phyloP scores from a whole-genome alignment of 2,329 filamentous ascomycete species.

The Pyricularia grisea region DNA sequence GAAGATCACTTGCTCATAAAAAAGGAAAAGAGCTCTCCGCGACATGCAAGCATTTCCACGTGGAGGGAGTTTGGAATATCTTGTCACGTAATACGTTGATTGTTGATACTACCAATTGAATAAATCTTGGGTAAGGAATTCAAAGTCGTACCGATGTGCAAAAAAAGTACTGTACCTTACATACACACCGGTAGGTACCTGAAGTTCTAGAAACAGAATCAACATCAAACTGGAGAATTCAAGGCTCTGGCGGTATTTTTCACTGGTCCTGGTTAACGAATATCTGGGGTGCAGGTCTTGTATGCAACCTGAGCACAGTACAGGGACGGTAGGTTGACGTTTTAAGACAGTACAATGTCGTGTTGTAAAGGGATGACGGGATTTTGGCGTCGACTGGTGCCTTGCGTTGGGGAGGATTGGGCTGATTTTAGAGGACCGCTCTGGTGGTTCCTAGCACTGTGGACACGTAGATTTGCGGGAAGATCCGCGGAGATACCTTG shows the following conservation, averaged over 20 bases:
- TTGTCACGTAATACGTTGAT: not conserved
- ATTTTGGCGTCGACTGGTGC: not conserved
- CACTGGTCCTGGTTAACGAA: not conserved
- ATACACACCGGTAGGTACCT: too few relatives aligned
- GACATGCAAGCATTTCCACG: not conserved
- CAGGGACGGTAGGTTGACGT: not conserved
- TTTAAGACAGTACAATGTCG: too few relatives aligned
- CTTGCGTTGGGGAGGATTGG: too few relatives aligned
- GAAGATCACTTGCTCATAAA: not conserved
- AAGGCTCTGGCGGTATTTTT: not conserved
- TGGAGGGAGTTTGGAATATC: not conserved
- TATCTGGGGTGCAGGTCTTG: not conserved
- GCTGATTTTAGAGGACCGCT: not conserved
- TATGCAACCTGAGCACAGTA: not conserved
- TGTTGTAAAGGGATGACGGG: not conserved
- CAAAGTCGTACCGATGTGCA: too few relatives aligned
- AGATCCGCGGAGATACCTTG: constrained; percentile 5
- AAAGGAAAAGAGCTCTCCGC: not conserved
- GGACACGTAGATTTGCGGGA: not conserved
- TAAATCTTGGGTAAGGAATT: too few relatives aligned
- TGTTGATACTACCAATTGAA: too few relatives aligned
- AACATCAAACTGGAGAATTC: not conserved
- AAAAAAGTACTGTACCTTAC: too few relatives aligned
- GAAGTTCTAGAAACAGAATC: too few relatives aligned
- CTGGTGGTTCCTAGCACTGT: not conserved